phyloP scores from a whole-genome alignment of 139 green algal genomes.

The Dunaliella sp. region DNA sequence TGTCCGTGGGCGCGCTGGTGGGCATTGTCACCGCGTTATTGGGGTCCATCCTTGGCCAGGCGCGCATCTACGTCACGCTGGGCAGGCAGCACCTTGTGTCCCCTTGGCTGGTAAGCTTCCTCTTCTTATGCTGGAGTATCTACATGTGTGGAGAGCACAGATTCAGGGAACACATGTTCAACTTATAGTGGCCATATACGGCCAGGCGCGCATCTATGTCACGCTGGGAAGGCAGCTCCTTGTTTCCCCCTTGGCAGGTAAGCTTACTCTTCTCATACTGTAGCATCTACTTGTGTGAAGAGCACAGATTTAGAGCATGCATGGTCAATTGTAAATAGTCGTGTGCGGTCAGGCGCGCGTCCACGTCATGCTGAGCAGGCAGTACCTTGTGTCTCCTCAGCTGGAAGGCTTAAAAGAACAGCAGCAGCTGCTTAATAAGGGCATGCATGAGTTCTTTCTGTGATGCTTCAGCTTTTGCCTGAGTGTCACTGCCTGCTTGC shows the following conservation, averaged over 20 bases:
- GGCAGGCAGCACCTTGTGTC: conserved; percentile 75
- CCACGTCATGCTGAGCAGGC: conserved; percentile 71
- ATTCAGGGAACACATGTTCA: too few species aligned
- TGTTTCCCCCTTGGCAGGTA: conserved; percentile 64
- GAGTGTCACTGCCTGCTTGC: too few species aligned
- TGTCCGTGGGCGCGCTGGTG: conserved; percentile 52
- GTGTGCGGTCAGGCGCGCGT: conserved; percentile 77
- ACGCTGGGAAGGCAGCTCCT: conserved; percentile 75
- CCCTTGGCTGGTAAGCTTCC: conserved; percentile 57
- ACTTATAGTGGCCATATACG: too few species aligned
- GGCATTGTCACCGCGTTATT: conserved; percentile 75
- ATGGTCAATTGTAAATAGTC: neutral
- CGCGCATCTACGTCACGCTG: conserved; percentile 78
- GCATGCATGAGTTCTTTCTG: too few species aligned
- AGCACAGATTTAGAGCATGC: neutral
- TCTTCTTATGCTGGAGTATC: too few species aligned
- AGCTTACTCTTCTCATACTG: too few species aligned
- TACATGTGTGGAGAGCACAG: too few species aligned
- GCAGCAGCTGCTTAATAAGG: too few species aligned
- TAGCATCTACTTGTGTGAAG: too few species aligned
- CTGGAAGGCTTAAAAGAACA: too few species aligned
- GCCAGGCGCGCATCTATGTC: conserved; percentile 76
- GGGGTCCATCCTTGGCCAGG: conserved; percentile 69
- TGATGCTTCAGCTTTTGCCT: too few species aligned
- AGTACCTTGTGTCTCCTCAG: conserved; percentile 66